phyloP scores from a whole-genome alignment of 352 stramenopile species.

The Phytophthora europaea region DNA sequence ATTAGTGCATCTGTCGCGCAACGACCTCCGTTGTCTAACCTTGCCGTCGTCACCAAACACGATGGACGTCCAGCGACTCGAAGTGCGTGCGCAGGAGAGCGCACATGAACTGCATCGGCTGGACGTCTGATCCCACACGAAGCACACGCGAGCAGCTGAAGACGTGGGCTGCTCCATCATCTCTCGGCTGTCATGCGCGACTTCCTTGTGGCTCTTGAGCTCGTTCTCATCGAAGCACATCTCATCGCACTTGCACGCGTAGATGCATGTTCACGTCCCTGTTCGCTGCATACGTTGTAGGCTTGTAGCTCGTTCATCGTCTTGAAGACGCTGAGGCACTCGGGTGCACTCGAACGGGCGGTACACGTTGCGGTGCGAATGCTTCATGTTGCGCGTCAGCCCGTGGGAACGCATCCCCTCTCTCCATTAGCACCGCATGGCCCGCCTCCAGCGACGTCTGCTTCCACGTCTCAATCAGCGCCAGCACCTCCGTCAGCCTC shows the following conservation, averaged over 20 bases:
- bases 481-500: too few relatives aligned
- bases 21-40: constrained; percentile 5
- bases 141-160: constrained; percentile 42
- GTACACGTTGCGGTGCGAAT: constrained; percentile 62
- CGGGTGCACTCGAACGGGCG: constrained; percentile 62
- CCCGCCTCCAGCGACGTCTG: too few relatives aligned
- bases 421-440: too few relatives aligned
- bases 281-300: constrained; percentile 50
- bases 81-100: constrained; percentile 73
- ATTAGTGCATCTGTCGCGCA: neutral
- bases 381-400: constrained; percentile 60
- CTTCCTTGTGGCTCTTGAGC: constrained; percentile 52
- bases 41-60: neutral
- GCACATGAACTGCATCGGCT: constrained; percentile 65
- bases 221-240: constrained; percentile 66
- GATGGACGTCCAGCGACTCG: constrained; percentile 54
- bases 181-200: constrained; percentile 33
- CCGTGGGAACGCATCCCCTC: constrained; percentile 40
- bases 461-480: too few relatives aligned
- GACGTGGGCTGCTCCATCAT: neutral
- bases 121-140: constrained; percentile 65
- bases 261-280: constrained; percentile 46
- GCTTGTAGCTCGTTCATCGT: constrained; percentile 87
- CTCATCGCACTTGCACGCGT: constrained; percentile 67
- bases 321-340: constrained; percentile 79